Evolutionary conservation across 1,284 basidiomycete genomes (phyloP).

Genomic region (Apiotrichum veenhuisii): DNA sequence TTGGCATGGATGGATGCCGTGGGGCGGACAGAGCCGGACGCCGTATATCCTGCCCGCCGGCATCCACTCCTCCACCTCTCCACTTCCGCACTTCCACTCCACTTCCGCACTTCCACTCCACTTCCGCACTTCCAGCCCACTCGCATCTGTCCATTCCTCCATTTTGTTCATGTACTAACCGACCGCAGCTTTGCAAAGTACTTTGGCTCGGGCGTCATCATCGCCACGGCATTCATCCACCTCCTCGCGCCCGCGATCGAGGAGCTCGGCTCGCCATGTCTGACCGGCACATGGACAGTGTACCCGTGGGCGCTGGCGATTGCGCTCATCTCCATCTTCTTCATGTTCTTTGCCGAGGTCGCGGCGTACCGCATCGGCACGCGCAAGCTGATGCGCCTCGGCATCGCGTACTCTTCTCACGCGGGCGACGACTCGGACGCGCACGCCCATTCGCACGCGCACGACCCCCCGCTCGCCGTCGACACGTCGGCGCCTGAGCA

Average conservation of each 20-base stretch:
- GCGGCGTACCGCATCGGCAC: constrained; percentile 65
- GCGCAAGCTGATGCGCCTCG: constrained; percentile 41
- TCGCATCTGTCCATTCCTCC: no score
- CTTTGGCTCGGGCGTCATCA: constrained; percentile 91
- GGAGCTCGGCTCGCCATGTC: constrained; percentile 67
- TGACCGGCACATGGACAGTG: constrained; percentile 64
- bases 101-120: background rate
- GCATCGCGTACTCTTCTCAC: constrained; percentile 52
- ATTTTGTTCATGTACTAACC: background rate
- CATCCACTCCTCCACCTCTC: no score
- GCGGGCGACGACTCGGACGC: constrained; percentile 53
- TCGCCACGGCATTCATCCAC: constrained; percentile 89
- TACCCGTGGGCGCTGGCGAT: constrained; percentile 80
- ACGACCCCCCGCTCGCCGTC: constrained; percentile 51
- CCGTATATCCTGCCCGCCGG: no score
- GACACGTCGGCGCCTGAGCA: constrained; percentile 27
- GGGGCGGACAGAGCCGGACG: no score
- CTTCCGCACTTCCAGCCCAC: background rate
- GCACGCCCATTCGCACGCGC: constrained; percentile 65
- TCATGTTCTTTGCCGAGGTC: constrained; percentile 79
- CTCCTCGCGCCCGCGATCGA: constrained; percentile 71
- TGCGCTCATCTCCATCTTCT: constrained; percentile 72
- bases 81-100: background rate
- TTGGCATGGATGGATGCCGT: no score
- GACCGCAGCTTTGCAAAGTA: constrained; percentile 72